These are phyloP conservation scores for Huntiella decipiens DNA, from an alignment of 2,329 filamentous ascomycete species.

Conservation along the genomic window DNA sequence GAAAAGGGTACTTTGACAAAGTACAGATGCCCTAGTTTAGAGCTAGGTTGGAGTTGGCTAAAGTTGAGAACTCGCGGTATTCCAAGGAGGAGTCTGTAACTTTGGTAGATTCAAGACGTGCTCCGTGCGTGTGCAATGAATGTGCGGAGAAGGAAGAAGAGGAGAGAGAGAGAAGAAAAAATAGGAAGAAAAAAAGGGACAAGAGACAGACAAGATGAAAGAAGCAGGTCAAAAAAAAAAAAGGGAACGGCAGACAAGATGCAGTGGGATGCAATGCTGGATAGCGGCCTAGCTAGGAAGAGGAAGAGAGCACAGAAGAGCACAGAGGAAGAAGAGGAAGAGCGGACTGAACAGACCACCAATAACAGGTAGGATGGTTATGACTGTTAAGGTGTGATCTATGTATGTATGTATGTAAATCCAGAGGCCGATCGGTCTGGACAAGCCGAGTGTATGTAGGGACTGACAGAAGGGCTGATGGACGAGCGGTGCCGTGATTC, in stretches of 20 bases:
- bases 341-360: not conserved
- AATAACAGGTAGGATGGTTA: too few species aligned
- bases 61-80: not conserved
- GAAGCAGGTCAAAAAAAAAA: not conserved
- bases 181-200: not conserved
- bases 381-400: too few species aligned
- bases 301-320: not conserved
- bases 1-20: not conserved
- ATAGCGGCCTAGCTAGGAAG: too few species aligned
- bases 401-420: too few species aligned
- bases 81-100: not conserved
- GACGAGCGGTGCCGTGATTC: too few species aligned
- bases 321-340: slow-evolving; percentile 1
- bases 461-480: too few species aligned
- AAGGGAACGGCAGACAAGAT: not conserved
- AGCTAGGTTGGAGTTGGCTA: too few species aligned
- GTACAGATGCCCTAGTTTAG: not conserved
- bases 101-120: not conserved
- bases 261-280: too few species aligned
- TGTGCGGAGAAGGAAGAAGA: slow-evolving; percentile 2
- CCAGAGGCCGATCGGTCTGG: too few species aligned
- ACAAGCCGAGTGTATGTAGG: too few species aligned
- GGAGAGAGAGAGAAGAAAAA: slow-evolving; percentile 1
- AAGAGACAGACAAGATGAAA: not conserved
- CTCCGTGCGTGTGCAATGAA: not conserved